Evolutionary conservation across 2,329 filamentous ascomycete species (phyloP).

Genomic region (Phoma herbarum): DNA sequence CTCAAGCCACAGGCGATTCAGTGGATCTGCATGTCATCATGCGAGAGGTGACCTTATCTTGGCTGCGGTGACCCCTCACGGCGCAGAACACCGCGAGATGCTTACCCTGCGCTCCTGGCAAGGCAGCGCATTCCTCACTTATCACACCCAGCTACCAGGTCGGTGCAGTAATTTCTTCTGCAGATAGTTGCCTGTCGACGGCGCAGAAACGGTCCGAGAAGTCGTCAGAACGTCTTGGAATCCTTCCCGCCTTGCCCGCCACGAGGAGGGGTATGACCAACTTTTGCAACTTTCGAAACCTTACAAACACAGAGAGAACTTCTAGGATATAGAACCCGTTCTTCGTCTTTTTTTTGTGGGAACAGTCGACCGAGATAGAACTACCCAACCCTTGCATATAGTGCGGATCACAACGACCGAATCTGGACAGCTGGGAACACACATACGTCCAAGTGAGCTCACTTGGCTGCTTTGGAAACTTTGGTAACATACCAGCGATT

Average conservation of each 20-base stretch:
- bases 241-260: slow-evolving; percentile 19
- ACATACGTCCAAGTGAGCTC: neutral
- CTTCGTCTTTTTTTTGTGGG: neutral
- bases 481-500: neutral
- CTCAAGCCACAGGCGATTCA: slow-evolving; percentile 19
- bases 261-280: slow-evolving; percentile 24
- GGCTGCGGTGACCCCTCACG: slow-evolving; percentile 20
- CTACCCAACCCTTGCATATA: slow-evolving; percentile 7
- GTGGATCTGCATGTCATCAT: slow-evolving; percentile 31
- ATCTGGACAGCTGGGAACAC: slow-evolving; percentile 1
- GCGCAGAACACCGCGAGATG: slow-evolving; percentile 6
- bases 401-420: slow-evolving; percentile 8
- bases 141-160: neutral
- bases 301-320: neutral
- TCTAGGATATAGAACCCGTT: neutral
- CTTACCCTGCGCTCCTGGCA: slow-evolving; percentile 11
- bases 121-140: slow-evolving; percentile 14
- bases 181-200: neutral
- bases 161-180: neutral
- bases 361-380: neutral
- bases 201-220: slow-evolving; percentile 21
- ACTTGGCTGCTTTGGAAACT: neutral
- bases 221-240: slow-evolving; percentile 22
- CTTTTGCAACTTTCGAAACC: slow-evolving; percentile 8
- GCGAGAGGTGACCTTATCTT: slow-evolving; percentile 19